These are phyloP conservation scores for Vigna hirtella DNA, from an alignment of 306 rosid species.

Conservation along the genomic window DNA sequence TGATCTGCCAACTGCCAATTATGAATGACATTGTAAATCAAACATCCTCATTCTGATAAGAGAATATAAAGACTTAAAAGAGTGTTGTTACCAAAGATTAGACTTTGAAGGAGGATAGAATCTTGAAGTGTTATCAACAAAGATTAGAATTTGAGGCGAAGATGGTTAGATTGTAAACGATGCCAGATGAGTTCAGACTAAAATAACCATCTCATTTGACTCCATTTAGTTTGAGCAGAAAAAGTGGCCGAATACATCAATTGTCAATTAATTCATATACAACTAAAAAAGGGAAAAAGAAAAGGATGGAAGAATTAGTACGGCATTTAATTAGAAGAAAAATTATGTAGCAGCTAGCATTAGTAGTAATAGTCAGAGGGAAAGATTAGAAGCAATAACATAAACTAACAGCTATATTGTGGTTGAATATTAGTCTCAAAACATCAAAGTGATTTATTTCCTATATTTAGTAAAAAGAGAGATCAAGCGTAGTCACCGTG, in stretches of 20 bases:
- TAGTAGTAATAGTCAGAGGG: slow-evolving; percentile 8
- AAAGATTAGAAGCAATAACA: slow-evolving; percentile 32
- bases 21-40: slow-evolving; percentile 24
- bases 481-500: slow-evolving; percentile 35
- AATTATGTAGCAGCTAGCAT: not conserved
- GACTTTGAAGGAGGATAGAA: not conserved
- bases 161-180: not conserved
- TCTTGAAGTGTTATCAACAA: slow-evolving; percentile 19
- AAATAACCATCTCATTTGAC: slow-evolving; percentile 3
- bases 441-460: slow-evolving; percentile 5
- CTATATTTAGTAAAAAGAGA: slow-evolving; percentile 5
- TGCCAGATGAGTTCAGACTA: slow-evolving; percentile 10
- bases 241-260: not conserved
- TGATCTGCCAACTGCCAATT: slow-evolving; percentile 7
- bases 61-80: not conserved
- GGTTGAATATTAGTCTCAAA: slow-evolving; percentile 28
- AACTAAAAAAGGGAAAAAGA: not conserved
- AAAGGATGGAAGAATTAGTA: slow-evolving; percentile 1
- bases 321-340: slow-evolving; percentile 31
- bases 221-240: slow-evolving; percentile 16
- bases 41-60: not conserved
- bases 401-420: not conserved
- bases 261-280: slow-evolving; percentile 32
- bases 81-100: slow-evolving; percentile 9
- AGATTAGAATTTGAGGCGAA: not conserved